phyloP scores from a whole-genome alignment of 495 filamentous ascomycete genomes.

The Aspergillus kassunensis region DNA sequence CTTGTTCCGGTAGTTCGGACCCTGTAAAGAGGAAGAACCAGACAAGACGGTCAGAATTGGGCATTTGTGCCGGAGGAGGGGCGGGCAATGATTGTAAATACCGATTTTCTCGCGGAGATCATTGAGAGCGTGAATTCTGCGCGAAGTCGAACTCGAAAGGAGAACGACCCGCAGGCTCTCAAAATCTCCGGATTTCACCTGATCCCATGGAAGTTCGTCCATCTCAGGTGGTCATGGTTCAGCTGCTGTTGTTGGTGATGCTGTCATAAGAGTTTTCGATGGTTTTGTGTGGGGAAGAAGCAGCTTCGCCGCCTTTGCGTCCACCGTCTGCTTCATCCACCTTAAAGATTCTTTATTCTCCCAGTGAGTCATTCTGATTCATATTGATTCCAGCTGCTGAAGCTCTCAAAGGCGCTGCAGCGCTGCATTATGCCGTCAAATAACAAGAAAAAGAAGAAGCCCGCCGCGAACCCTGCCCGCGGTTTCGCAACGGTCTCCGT shows the following conservation, averaged over 20 bases:
- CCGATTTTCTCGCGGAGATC: constrained; percentile 47
- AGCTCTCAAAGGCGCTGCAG: constrained; percentile 8
- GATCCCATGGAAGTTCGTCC: constrained; percentile 48
- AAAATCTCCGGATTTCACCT: constrained; percentile 46
- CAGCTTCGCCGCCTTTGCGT: constrained; percentile 13
- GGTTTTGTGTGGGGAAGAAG: constrained; percentile 23
- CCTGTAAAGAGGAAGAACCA: constrained; percentile 15
- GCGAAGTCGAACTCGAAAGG: constrained; percentile 47
- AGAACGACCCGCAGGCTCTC: constrained; percentile 42
- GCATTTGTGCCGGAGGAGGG: background rate
- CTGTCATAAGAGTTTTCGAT: constrained; percentile 45
- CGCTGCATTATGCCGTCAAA: constrained; percentile 58
- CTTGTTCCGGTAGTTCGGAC: constrained; percentile 33
- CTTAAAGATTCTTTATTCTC: background rate
- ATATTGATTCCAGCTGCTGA: constrained; percentile 3
- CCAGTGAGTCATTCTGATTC: constrained; percentile 5
- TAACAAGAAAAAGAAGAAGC: constrained; percentile 87
- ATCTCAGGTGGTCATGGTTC: constrained; percentile 32
- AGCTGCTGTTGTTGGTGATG: constrained; percentile 28
- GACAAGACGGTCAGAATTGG: constrained; percentile 1
- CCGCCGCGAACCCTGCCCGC: constrained; percentile 74
- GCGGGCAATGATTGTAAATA: constrained; percentile 27
- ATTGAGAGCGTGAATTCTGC: constrained; percentile 45
- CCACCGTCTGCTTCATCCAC: constrained; percentile 1
- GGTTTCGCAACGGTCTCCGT: constrained; percentile 91